Percentiles rank a stretch among this genome's conserved stretches.
Conservation (phyloP, 78 protist genomes). For the Isochrysis galbana region DNA sequence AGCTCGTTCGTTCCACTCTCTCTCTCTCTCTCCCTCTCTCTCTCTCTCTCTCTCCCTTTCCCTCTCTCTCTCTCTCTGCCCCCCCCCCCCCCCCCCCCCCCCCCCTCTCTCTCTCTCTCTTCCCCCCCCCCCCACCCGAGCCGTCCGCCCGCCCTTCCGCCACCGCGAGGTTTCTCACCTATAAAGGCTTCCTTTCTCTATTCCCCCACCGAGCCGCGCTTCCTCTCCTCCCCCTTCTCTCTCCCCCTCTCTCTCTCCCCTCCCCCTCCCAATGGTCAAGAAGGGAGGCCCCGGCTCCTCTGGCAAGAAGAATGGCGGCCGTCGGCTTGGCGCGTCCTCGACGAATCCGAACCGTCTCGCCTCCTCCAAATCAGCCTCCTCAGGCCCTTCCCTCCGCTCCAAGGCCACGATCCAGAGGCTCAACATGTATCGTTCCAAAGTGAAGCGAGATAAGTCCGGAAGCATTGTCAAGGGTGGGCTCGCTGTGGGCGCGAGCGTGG, state of each 20-base stretch:
- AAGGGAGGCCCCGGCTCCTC: too few species aligned
- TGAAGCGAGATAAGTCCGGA: not conserved
- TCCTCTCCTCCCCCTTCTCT: not conserved
- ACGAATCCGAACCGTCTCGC: not conserved
- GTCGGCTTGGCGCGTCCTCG: not conserved
- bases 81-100: too few species aligned
- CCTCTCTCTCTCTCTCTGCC: too few species aligned
- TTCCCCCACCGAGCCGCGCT: not conserved
- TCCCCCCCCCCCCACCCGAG: too few species aligned
- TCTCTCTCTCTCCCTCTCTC: not conserved
- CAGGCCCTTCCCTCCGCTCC: not conserved
- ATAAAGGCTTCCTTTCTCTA: too few species aligned
- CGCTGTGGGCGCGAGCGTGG: not conserved
- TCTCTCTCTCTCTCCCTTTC: too few species aligned
- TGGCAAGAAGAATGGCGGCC: not conserved
- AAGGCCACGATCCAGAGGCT: constrained; percentile 18
- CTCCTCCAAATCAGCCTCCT: not conserved
- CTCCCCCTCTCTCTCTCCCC: not conserved
- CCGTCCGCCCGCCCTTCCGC: too few species aligned
- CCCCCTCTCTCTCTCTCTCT: too few species aligned
- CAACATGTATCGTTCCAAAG: constrained; percentile 17
- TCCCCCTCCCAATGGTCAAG: too few species aligned
- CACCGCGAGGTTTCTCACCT: too few species aligned
- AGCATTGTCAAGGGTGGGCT: constrained; percentile 20
- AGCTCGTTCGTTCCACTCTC: not conserved